Evolutionary conservation across 2,329 filamentous ascomycete species (phyloP), one percentile per base, ranked within the genome.

Genomic region (Bisporella sp.): DNA sequence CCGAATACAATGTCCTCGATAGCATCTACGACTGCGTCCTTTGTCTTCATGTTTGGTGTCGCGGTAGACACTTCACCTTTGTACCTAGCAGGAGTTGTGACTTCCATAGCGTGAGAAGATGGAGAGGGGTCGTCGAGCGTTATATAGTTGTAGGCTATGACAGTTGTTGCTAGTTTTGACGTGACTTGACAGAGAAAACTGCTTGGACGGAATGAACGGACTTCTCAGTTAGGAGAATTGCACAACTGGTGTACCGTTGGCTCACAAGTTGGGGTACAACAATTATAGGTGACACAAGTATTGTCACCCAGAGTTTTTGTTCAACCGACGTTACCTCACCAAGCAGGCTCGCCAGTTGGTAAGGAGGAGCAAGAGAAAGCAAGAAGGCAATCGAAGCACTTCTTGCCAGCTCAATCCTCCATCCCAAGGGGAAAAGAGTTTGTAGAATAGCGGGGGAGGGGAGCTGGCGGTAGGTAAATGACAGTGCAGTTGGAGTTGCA

Each of bases 1-100:
- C 93, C 93, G 67, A 89, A 97, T 8, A 85, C 65, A 50, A 99
- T 81, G 64, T 97, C 91, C 68, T 96, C 91, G 40, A 92, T 63
- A 5, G 89, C 88, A 62, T 93, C 64, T 56, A 66, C 62, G 30
- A 61, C 31, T 44, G 59, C 61, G 21, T 21, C 21, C 21, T 21
- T 21, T 21, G 21, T 21, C 21, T 21, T 21, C 21, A 21, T 21
- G 21, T 21, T 21, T 21, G 21, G 21, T 21, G 21, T 21, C 21
- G 21, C 3, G 21, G 21, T 3, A 3, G 21, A 21, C 21, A 21
- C 21, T 21, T 21, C 21, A 21, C 21, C 21, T 21, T 21, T 21
- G 21, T 21, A 21, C 21, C 21, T 3, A 21, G 21, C 3, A 21
- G 21, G 21, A 21, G 21, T 21, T 21, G 21, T 3, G 21, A 21